phyloP scores from a whole-genome alignment of 805 yeast genomes.

The Metschnikowia proteae region DNA sequence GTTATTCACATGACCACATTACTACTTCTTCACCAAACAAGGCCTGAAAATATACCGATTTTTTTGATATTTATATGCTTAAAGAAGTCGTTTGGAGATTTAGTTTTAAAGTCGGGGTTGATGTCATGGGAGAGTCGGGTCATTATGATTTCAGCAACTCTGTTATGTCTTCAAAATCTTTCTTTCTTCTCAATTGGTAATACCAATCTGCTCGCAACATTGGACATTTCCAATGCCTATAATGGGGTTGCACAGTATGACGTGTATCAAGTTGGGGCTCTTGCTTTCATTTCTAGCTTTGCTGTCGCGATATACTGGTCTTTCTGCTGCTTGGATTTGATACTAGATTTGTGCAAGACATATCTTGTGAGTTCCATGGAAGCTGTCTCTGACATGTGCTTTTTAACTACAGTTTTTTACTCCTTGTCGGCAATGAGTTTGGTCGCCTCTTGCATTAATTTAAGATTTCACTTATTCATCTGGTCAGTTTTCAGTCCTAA shows the following conservation, averaged over 20 bases:
- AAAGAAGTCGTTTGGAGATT: slow-evolving; percentile 18
- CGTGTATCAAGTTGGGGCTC: slow-evolving; percentile 64
- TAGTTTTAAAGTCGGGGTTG: slow-evolving; percentile 8
- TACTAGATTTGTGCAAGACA: slow-evolving; percentile 4
- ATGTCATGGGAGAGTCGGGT: slow-evolving; percentile 17
- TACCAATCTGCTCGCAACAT: slow-evolving; percentile 87
- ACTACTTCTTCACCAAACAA: slow-evolving; percentile 53
- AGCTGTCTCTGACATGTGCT: neutral
- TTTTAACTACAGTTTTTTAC: slow-evolving; percentile 42
- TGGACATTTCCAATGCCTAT: slow-evolving; percentile 87
- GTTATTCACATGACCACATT: slow-evolving; percentile 34
- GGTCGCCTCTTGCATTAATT: slow-evolving; percentile 62
- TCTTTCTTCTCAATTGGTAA: slow-evolving; percentile 85
- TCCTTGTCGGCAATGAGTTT: slow-evolving; percentile 56
- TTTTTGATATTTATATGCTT: slow-evolving; percentile 37
- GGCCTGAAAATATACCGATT: slow-evolving; percentile 53
- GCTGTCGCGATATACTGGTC: slow-evolving; percentile 84
- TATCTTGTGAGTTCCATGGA: neutral
- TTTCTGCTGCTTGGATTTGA: slow-evolving; percentile 37
- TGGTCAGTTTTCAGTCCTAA: slow-evolving; percentile 99
- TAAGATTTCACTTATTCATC: slow-evolving; percentile 84
- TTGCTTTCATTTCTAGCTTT: slow-evolving; percentile 84
- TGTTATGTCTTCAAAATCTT: slow-evolving; percentile 62
- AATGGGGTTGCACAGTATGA: slow-evolving; percentile 78
- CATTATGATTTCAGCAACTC: slow-evolving; percentile 29